These are phyloP conservation scores for Volvariella surrecta DNA, from an alignment of 1,284 basidiomycete species.

Conservation along the genomic window DNA sequence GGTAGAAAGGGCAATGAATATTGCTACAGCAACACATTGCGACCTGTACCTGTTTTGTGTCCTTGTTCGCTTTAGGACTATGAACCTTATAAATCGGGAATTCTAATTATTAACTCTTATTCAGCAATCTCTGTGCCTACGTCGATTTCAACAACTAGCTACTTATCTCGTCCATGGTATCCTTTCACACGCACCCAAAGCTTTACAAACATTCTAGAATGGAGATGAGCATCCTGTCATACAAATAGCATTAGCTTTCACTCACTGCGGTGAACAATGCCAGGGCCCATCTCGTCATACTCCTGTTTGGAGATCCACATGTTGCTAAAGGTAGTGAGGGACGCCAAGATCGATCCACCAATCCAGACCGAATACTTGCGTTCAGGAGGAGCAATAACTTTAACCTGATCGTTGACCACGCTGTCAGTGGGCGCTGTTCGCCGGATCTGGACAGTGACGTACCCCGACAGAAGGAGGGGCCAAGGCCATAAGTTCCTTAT, in stretches of 20 bases:
- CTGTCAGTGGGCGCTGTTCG: not conserved
- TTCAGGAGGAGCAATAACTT: slow-evolving; percentile 69
- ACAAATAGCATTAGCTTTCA: no score
- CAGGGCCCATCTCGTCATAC: slow-evolving; percentile 25
- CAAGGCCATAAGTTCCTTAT: slow-evolving; percentile 76
- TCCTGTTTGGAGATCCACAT: slow-evolving; percentile 63
- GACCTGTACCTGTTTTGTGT: no score
- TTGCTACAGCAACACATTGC: no score
- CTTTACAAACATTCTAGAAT: slow-evolving; percentile 25
- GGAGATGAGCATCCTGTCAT: slow-evolving; percentile 3
- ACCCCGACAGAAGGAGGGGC: slow-evolving; percentile 65
- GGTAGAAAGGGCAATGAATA: no score
- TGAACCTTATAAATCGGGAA: no score
- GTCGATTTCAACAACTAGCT: no score
- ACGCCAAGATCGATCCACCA: slow-evolving; percentile 59
- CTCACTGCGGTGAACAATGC: slow-evolving; percentile 36
- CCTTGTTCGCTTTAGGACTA: no score
- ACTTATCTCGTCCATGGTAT: no score
- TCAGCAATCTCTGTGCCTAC: no score
- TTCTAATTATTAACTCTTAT: no score
- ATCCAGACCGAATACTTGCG: slow-evolving; percentile 13
- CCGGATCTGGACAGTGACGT: slow-evolving; percentile 14
- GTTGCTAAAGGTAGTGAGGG: slow-evolving; percentile 75
- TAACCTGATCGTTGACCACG: slow-evolving; percentile 19
- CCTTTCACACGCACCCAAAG: no score